These are phyloP conservation scores for Byssothecium circinans DNA, from an alignment of 2,329 filamentous ascomycete species.

Conservation along the genomic window DNA sequence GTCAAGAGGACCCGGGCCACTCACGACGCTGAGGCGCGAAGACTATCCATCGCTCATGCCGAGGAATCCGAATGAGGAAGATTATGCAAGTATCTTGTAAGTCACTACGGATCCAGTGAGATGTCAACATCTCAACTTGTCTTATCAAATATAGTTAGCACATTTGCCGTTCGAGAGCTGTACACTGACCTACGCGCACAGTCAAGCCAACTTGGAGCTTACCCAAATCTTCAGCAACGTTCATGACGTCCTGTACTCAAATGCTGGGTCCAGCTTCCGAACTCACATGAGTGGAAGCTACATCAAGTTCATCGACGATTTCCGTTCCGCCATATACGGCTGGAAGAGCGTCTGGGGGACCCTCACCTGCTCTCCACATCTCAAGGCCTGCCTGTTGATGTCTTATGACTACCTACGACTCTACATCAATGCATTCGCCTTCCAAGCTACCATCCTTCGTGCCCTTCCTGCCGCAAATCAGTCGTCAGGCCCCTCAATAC, in stretches of 20 bases:
- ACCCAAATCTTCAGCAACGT: constrained; percentile 74
- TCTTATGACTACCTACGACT: constrained; percentile 73
- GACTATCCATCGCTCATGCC: constrained; percentile 69
- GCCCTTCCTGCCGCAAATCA: constrained; percentile 39
- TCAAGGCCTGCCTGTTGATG: constrained; percentile 68
- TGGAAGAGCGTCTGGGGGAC: constrained; percentile 73
- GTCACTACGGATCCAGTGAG: no score
- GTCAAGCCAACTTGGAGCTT: constrained; percentile 64
- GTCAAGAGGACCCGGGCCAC: constrained; percentile 69
- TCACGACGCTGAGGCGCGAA: constrained; percentile 64
- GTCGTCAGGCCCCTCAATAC: constrained; percentile 10
- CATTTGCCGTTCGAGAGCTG: background rate
- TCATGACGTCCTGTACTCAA: constrained; percentile 73
- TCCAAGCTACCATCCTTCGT: constrained; percentile 66
- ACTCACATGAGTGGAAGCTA: constrained; percentile 72
- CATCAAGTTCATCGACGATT: constrained; percentile 75
- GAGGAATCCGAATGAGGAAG: constrained; percentile 61
- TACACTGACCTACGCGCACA: background rate
- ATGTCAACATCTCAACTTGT: no score
- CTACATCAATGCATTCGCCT: constrained; percentile 75
- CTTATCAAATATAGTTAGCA: no score
- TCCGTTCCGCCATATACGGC: constrained; percentile 66
- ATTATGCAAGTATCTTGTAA: constrained; percentile 69
- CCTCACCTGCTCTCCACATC: constrained; percentile 64
- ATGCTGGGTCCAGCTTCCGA: constrained; percentile 68